Base-by-base conservation (phyloP, 257 asterid genomes). In the Gardenia jasminoides region DNA sequence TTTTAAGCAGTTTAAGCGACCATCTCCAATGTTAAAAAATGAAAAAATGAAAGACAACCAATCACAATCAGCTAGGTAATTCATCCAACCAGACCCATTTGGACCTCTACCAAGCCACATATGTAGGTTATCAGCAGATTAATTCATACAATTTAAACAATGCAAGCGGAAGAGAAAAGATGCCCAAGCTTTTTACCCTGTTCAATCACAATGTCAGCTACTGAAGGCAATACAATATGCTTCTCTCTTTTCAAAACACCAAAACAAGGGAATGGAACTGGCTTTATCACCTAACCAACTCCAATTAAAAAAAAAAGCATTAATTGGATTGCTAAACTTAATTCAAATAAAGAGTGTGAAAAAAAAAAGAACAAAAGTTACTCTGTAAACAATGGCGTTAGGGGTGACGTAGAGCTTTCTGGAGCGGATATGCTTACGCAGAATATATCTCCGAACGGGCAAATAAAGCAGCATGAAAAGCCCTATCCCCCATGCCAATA, bases 401-500 rank as follows among this genome's bases (percentile, higher is more conserved):
- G 88, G 79, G 65, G 97, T 88, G 79, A 92, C 47, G 76, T 85
- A 90, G 80, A 92, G 96, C 71, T 80, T 87, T 12, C 96, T 88
- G 62, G 97, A 91, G 47, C 91, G 93, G 39, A 92, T 64, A 76
- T 91, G 93, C 76, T 76, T 71, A 19, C 92, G 93, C 85, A 85
- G 75, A 76, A 88, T 82, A 31, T 82, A 89, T 80, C 94, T 83
- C 88, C 96, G 87, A 33, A 91, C 71, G 0, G 97, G 97, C 84
- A 92, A 83, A 85, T 88, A 92, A 59, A 91, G 76, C 48, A 92
- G 87, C 97, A 91, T 88, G 39, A 92, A 76, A 30, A 92, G 62
- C 80, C 97, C 96, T 71, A 92, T 84, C n/a, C 96, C 97, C 97
- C 97, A 92, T 7, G 91, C 96, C 79, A 92, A 80, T 58, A 87